Evolutionary conservation across 2,329 filamentous ascomycete species (phyloP).

Genomic region (Coleophoma cylindrospora): DNA sequence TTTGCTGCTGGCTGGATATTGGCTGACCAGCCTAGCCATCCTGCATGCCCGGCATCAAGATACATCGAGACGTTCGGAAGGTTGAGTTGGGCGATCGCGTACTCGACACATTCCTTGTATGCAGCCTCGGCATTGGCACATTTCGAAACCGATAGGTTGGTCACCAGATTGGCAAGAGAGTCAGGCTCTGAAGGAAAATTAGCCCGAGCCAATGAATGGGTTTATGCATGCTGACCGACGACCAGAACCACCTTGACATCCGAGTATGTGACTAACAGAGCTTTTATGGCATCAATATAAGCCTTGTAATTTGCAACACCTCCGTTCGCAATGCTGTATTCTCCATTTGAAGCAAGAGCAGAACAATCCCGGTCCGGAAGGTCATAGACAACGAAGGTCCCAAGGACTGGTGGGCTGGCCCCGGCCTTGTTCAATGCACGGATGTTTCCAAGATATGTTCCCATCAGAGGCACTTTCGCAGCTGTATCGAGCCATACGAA

Average conservation of each 20-base stretch:
- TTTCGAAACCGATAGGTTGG: conserved; percentile 48
- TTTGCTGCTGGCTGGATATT: conserved; percentile 48
- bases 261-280: conserved; percentile 46
- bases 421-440: conserved; percentile 39
- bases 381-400: conserved; percentile 56
- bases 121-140: conserved; percentile 48
- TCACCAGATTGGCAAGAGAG: conserved; percentile 57
- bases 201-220: background rate
- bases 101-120: conserved; percentile 50
- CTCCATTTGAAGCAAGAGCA: conserved; percentile 58
- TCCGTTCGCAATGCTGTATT: conserved; percentile 47
- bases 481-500: conserved; percentile 48
- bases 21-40: conserved; percentile 59
- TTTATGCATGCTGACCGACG: conserved; percentile 32
- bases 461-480: conserved; percentile 43
- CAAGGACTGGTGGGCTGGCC: conserved; percentile 39
- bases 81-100: conserved; percentile 51
- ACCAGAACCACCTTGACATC: conserved; percentile 43
- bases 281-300: conserved; percentile 49
- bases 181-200: conserved; percentile 44
- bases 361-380: conserved; percentile 60
- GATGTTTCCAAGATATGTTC: conserved; percentile 40
- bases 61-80: conserved; percentile 59
- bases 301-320: conserved; percentile 44
- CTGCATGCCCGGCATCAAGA: conserved; percentile 57